Evolutionary conservation across 768 basidiomycete genomes (phyloP), one percentile per base, ranked within the genome.

Genomic region (Lyophyllum atratum): DNA sequence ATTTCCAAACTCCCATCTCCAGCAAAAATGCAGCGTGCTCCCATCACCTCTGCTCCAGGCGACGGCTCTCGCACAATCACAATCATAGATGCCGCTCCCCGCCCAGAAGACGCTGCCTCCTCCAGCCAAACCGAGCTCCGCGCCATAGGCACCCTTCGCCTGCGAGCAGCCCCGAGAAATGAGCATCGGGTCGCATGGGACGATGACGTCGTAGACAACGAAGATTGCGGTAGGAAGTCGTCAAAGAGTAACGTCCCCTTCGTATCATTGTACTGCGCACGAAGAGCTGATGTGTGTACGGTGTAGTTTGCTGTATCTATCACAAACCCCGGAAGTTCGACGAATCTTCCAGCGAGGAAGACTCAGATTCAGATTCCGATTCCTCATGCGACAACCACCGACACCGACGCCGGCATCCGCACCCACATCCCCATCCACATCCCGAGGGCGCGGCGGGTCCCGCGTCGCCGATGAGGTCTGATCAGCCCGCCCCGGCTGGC

Each of bases 221-320:
- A 98, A 65, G 87, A 87, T 0, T 82, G 86, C 57, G 93, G 92
- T 7, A 86, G 83, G 80, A 96, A 97, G 74, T 92, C 90, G 60
- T 93, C 93, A 26, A 98, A 98, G 76, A 94, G 95, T 96, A 62
- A n/a, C 60, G 90, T 82, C 4, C 15, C 4, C 42, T 17, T 33
- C 52, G 19, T 31, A 50, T 51, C 24, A 28, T 3, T 25, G 48
- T 43, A 50, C 52, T 24, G 25, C 24, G 51, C 33, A 22, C 39
- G 25, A 53, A 37, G 12, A 25, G 28, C 31, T 29, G 58, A 40
- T 10, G 45, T 14, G 17, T 17, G 31, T 29, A 3, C 46, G 2
- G 31, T 24, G n/a, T 60, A 98, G 95, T 97, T 49, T 98, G 95
- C 70, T 98, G 95, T 70, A 96, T 98, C 66, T 96, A 95, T 67